These are phyloP conservation scores for Aspergillus sp. DNA, from an alignment of 2,329 filamentous ascomycete species.

Conservation along the genomic window DNA sequence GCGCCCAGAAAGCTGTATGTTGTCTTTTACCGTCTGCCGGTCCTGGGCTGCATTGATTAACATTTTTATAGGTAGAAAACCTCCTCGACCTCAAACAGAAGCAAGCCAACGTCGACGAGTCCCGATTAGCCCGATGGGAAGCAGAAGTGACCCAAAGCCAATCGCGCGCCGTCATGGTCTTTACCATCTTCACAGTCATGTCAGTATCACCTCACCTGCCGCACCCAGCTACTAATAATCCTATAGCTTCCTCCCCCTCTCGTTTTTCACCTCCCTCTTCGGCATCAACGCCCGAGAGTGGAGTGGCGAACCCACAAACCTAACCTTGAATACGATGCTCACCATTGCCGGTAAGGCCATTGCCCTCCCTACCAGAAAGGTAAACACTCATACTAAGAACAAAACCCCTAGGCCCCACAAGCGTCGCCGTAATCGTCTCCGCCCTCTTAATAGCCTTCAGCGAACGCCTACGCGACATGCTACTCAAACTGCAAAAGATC, in stretches of 20 bases:
- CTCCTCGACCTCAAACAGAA: constrained; percentile 70
- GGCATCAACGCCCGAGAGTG: constrained; percentile 69
- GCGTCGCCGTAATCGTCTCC: constrained; percentile 55
- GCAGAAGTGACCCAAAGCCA: constrained; percentile 67
- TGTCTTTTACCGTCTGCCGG: no score
- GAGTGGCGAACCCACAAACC: constrained; percentile 53
- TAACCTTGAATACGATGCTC: constrained; percentile 35
- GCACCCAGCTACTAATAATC: background rate
- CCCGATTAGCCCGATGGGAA: constrained; percentile 65
- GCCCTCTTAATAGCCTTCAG: constrained; percentile 63
- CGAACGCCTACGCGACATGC: constrained; percentile 32
- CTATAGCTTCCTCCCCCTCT: constrained; percentile 60
- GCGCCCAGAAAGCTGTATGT: constrained; percentile 61
- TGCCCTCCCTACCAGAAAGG: no score
- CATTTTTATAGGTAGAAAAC: constrained; percentile 59
- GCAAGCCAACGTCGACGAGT: constrained; percentile 69
- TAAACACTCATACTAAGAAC: background rate
- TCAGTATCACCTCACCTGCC: constrained; percentile 24
- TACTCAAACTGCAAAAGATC: constrained; percentile 32
- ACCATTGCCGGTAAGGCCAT: constrained; percentile 32
- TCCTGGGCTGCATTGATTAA: constrained; percentile 1
- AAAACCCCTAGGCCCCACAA: constrained; percentile 41
- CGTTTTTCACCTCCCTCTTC: constrained; percentile 68
- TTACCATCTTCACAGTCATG: constrained; percentile 67
- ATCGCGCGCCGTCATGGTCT: constrained; percentile 64